phyloP scores from a whole-genome alignment of 345 rosid genomes.

The Citrus cavaleriei region DNA sequence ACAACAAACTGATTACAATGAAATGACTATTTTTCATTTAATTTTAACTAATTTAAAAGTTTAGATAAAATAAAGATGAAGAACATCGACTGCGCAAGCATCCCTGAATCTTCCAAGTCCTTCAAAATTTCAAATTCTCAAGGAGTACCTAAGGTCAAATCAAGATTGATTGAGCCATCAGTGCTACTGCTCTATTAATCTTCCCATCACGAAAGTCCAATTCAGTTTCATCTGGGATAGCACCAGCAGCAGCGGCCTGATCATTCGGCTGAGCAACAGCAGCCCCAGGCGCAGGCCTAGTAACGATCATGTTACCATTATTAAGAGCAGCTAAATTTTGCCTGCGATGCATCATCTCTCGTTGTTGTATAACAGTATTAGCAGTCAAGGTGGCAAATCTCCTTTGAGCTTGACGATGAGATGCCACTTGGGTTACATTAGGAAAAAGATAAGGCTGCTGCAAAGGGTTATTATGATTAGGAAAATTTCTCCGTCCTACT shows the following conservation, averaged over 20 bases:
- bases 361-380: background rate
- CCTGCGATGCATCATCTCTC: background rate
- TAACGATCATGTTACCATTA: background rate
- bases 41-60: no score
- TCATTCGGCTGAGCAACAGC: background rate
- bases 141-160: slow-evolving; percentile 6
- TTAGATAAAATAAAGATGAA: no score
- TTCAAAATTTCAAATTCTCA: background rate
- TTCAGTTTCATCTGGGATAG: background rate
- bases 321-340: background rate
- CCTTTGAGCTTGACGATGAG: background rate
- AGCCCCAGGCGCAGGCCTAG: background rate
- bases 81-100: background rate
- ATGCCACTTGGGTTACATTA: no score
- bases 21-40: no score
- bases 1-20: no score
- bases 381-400: background rate
- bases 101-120: background rate
- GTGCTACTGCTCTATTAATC: background rate
- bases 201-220: background rate
- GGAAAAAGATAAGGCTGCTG: background rate
- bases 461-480: background rate
- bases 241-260: background rate
- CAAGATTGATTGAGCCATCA: background rate
- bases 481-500: background rate